Conservation (phyloP, 805 yeast genomes). For the Hyphopichia homilentoma region DNA sequence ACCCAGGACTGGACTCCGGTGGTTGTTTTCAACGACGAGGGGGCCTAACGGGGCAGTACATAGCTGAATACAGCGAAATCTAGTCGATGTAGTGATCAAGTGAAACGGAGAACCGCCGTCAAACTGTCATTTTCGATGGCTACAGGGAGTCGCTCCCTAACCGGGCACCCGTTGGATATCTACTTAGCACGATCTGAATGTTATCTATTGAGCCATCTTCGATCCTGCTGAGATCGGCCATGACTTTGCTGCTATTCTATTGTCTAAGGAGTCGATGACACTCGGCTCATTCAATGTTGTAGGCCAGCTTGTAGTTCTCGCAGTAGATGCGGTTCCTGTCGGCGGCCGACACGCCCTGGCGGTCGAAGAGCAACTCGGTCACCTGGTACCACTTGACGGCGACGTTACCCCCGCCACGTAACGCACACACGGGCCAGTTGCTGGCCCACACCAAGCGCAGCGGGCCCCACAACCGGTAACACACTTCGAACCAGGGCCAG, state of each 20-base stretch:
- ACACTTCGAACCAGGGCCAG: conserved; percentile 30
- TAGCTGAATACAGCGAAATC: not conserved
- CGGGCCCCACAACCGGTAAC: conserved; percentile 26
- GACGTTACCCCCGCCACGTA: conserved; percentile 12
- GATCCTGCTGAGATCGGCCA: no score
- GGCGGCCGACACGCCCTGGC: conserved; percentile 7
- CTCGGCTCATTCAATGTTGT: conserved; percentile 11
- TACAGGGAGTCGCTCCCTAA: not conserved
- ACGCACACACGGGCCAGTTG: conserved; percentile 43
- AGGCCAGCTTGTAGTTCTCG: conserved; percentile 15
- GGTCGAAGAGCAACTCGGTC: conserved; percentile 14
- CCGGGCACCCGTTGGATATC: not conserved
- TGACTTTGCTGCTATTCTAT: no score
- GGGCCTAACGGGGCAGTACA: no score
- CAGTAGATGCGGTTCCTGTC: conserved; percentile 13
- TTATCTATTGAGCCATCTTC: not conserved
- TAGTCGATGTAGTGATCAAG: not conserved
- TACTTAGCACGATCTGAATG: no score
- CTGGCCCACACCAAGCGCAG: conserved; percentile 37
- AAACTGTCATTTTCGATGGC: not conserved
- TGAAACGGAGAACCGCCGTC: not conserved
- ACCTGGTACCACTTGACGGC: conserved; percentile 18
- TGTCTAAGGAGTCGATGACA: no score
- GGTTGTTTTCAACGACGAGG: conserved; percentile 25
- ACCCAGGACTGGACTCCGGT: conserved; percentile 33